Percentiles rank a stretch among this genome's conserved stretches.
phyloP scores from a whole-genome alignment of 345 rosid genomes.

The Luvunga scandens region DNA sequence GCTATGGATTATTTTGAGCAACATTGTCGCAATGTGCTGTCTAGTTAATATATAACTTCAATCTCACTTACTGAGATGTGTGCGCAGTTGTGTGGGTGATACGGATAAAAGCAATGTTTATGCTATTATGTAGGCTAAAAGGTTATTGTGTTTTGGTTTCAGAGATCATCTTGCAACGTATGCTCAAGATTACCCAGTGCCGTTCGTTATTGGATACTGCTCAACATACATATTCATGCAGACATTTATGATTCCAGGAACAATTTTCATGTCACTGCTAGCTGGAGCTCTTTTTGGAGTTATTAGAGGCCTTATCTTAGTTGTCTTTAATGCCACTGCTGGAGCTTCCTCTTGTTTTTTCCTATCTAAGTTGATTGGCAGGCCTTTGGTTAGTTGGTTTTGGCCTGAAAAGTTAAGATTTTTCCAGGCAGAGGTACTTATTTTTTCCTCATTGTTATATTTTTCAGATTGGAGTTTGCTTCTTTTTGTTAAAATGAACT shows the following conservation, averaged over 20 bases:
- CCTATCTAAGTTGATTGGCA: constrained; percentile 86
- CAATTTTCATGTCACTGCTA: constrained; percentile 95
- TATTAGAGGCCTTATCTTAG: constrained; percentile 77
- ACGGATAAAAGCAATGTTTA: too few relatives aligned
- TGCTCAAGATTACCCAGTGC: constrained; percentile 74
- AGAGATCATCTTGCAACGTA: constrained; percentile 79
- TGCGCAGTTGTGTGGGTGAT: too few relatives aligned
- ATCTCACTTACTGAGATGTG: neutral
- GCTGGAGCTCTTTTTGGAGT: constrained; percentile 99
- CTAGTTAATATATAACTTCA: neutral
- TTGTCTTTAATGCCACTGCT: constrained; percentile 87
- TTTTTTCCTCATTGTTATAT: neutral
- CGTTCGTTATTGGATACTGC: constrained; percentile 88
- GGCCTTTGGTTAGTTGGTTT: constrained; percentile 86
- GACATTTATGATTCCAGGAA: constrained; percentile 99
- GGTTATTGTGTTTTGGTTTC: constrained; percentile 17
- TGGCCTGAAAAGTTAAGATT: constrained; percentile 97
- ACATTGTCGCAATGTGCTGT: too few relatives aligned
- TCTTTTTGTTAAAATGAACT: neutral
- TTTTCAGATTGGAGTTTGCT: neutral
- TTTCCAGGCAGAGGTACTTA: constrained; percentile 84
- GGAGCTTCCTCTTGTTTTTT: constrained; percentile 97
- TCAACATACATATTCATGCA: constrained; percentile 98
- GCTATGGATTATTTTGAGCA: neutral
- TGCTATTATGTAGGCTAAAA: neutral